These are phyloP conservation scores for Capsicum baccatum DNA, from an alignment of 257 asterid genomes.

Conservation along the genomic window DNA sequence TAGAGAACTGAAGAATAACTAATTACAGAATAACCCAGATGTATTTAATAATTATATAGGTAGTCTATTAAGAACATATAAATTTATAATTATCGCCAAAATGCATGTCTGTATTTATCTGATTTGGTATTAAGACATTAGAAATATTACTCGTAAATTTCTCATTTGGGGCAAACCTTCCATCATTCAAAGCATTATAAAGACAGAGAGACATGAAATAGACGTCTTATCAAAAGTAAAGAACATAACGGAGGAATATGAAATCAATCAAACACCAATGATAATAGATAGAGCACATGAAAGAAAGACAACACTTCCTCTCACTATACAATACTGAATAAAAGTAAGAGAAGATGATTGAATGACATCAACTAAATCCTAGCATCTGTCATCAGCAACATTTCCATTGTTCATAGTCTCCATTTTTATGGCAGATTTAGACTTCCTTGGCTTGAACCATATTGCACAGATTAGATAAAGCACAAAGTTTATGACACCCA, in stretches of 20 bases:
- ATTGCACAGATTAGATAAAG: conserved; percentile 63
- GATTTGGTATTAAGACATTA: too few species aligned
- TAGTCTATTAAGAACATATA: too few species aligned
- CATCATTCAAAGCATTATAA: neutral
- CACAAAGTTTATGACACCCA: conserved; percentile 63
- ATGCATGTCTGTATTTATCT: too few species aligned
- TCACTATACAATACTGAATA: neutral
- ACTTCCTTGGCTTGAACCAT: conserved; percentile 60
- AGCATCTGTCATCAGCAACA: conserved; percentile 53
- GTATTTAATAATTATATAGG: too few species aligned
- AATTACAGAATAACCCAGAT: too few species aligned
- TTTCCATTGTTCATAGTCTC: conserved; percentile 38
- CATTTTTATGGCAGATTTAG: conserved; percentile 42
- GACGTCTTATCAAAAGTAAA: neutral
- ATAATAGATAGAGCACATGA: neutral
- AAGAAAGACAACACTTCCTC: neutral
- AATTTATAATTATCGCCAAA: too few species aligned
- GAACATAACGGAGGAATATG: neutral
- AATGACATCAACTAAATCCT: conserved; percentile 11
- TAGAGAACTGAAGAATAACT: too few species aligned
- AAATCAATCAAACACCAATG: neutral
- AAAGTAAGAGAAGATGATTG: neutral
- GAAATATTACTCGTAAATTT: too few species aligned
- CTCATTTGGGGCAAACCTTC: too few species aligned
- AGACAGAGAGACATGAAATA: neutral